Base-by-base conservation (phyloP, 2,329 filamentous ascomycete genomes). In the Trichoderma asperellum region DNA sequence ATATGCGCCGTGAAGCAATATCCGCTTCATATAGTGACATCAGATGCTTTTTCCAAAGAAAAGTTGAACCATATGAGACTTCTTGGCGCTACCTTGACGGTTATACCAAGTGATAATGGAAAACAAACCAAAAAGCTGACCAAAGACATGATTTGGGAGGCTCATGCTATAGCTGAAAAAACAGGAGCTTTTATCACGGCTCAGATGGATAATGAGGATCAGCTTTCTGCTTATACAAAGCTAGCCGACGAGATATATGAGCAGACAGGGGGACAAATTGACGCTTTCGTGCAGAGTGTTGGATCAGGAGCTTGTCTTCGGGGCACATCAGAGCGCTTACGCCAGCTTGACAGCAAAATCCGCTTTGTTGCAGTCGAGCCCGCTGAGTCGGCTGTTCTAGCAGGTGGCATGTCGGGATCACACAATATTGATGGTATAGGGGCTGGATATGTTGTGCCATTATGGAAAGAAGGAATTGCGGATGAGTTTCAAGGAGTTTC, bases 101-200 rank as follows among this genome's bases (percentile, higher is more conserved):
- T 68, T 16, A 68, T 61, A 32, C 65, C 65, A 5, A 68, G 65
- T n/a, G 34, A 68, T 18, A 61, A 68, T 32, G 56, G 57, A 24
- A 68, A 61, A 7, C 65, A 68, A 68, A 68, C 65, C 10, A 56
- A 68, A 37, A 68, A 68, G 65, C 56, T 68, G 6, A 68, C 65
- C 16, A 61, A 60, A 49, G 56, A 68, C 14, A 68, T 68, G 65
- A 68, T 68, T 12, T 56, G 49, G 4, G 65, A 68, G 34, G 65
- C 65, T 11, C 29, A 55, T 43, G 47, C 24, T 12, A 21, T 68
- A 32, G 65, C 56, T 27, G 47, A 32, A 29, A 55, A 27, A 11
- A 61, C 34, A 2, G 65, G 65, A 37, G 65, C 56, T 11, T 68
- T 43, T 32, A 61, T 68, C 5, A 68, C 65, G 10, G 57, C 56